Conservation (phyloP, 2,329 filamentous ascomycete species). For the Sphaerulina musiva region DNA sequence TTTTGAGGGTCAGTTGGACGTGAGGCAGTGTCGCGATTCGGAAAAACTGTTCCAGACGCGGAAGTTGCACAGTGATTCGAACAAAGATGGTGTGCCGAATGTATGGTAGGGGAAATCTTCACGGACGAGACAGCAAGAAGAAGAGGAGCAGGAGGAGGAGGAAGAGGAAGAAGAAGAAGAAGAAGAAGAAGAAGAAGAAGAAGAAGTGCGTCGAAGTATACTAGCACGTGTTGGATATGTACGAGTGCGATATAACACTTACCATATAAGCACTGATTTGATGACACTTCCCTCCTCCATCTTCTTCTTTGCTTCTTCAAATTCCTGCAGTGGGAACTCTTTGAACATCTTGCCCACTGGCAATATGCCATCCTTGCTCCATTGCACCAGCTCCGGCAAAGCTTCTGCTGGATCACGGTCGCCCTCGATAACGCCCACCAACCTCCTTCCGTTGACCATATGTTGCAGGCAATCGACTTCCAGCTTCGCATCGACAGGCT, state of each 20-base stretch:
- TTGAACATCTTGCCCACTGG: slow-evolving; percentile 40
- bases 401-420: slow-evolving; percentile 37
- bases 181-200: background rate
- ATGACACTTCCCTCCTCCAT: slow-evolving; percentile 36
- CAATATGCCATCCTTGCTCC: slow-evolving; percentile 40
- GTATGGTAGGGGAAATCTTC: background rate
- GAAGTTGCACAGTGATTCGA: slow-evolving; percentile 2
- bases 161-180: too few species aligned
- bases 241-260: background rate
- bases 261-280: slow-evolving; percentile 39
- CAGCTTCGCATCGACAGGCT: slow-evolving; percentile 36
- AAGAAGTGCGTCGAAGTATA: background rate
- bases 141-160: too few species aligned
- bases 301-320: slow-evolving; percentile 32
- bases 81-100: slow-evolving; percentile 1
- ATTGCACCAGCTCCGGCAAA: slow-evolving; percentile 41
- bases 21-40: slow-evolving; percentile 3
- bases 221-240: background rate
- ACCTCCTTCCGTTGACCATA: slow-evolving; percentile 41
- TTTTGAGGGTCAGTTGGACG: slow-evolving; percentile 1
- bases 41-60: slow-evolving; percentile 3
- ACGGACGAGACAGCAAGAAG: background rate
- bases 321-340: slow-evolving; percentile 36
- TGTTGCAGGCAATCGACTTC: slow-evolving; percentile 35
- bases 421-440: slow-evolving; percentile 43